Evolutionary conservation across 208 protist species (phyloP).

Genomic region (Leishmania guyanensis): DNA sequence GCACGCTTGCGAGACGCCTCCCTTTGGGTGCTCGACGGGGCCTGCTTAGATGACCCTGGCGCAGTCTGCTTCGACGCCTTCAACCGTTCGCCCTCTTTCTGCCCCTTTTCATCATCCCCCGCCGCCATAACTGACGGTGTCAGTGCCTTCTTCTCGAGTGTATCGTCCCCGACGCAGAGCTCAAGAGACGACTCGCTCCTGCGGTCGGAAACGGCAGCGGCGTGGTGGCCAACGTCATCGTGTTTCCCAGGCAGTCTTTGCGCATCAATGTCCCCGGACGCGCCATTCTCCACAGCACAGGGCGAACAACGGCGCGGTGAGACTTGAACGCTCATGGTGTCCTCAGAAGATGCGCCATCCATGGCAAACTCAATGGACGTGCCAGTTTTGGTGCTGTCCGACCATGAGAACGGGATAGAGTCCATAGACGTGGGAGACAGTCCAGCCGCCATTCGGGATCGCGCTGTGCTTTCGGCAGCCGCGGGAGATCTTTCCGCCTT

Average conservation of each 20-base stretch:
- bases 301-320: neutral
- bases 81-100: neutral
- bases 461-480: neutral
- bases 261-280: neutral
- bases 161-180: slow-evolving; percentile 16
- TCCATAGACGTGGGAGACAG: neutral
- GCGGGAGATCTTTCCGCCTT: neutral
- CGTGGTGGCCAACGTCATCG: slow-evolving; percentile 6
- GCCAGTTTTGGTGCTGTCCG: neutral
- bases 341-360: neutral
- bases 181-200: slow-evolving; percentile 16
- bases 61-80: neutral
- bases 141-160: neutral
- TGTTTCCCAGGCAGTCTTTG: neutral
- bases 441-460: neutral
- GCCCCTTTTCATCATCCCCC: neutral
- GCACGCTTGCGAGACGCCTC: neutral
- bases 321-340: too few species aligned
- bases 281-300: neutral
- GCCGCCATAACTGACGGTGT: neutral
- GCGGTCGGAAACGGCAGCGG: neutral
- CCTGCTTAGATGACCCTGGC: neutral
- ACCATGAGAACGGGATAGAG: slow-evolving; percentile 4
- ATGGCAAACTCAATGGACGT: neutral
- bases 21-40: neutral